Evolutionary conservation across 495 filamentous ascomycete species (phyloP).

Genomic region (Neohortaea acidophila): DNA sequence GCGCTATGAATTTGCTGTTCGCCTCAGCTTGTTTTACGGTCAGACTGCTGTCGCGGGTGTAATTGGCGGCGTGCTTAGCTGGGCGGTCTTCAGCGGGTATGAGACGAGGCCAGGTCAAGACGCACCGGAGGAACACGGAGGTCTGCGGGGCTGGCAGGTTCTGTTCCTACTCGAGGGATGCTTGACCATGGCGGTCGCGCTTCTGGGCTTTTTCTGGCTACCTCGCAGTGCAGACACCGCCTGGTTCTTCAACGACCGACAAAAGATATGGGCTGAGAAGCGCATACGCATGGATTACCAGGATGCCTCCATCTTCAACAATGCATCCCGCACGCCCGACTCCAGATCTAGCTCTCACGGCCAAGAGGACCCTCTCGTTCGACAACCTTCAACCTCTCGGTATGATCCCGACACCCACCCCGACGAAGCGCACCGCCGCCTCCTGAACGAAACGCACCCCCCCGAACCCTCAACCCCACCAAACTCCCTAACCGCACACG

Average conservation of each 20-base stretch:
- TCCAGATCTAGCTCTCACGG: too few species aligned
- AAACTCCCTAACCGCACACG: conserved; percentile 23
- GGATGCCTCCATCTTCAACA: too few species aligned
- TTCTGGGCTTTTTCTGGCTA: conserved; percentile 36
- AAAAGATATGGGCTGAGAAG: conserved; percentile 32
- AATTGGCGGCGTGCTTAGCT: conserved; percentile 36
- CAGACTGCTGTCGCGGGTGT: conserved; percentile 44
- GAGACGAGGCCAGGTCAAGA: conserved; percentile 6
- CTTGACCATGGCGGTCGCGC: conserved; percentile 33
- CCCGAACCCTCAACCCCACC: too few species aligned
- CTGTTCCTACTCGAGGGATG: conserved; percentile 43
- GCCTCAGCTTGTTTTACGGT: conserved; percentile 41
- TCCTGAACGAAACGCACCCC: conserved; percentile 12
- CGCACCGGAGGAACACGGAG: conserved; percentile 2
- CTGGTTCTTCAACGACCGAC: conserved; percentile 37
- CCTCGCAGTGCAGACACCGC: conserved; percentile 34
- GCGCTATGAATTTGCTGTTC: conserved; percentile 37
- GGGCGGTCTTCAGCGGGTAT: conserved; percentile 27
- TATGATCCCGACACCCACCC: conserved; percentile 16
- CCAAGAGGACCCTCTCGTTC: too few species aligned
- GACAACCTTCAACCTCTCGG: too few species aligned
- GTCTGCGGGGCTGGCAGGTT: conserved; percentile 37
- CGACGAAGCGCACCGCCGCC: conserved; percentile 9
- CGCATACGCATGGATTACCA: conserved; percentile 22
- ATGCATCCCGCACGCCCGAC: too few species aligned